These are phyloP conservation scores for Fusarium palustre DNA, from an alignment of 2,329 filamentous ascomycete genomes.

Conservation along the genomic window DNA sequence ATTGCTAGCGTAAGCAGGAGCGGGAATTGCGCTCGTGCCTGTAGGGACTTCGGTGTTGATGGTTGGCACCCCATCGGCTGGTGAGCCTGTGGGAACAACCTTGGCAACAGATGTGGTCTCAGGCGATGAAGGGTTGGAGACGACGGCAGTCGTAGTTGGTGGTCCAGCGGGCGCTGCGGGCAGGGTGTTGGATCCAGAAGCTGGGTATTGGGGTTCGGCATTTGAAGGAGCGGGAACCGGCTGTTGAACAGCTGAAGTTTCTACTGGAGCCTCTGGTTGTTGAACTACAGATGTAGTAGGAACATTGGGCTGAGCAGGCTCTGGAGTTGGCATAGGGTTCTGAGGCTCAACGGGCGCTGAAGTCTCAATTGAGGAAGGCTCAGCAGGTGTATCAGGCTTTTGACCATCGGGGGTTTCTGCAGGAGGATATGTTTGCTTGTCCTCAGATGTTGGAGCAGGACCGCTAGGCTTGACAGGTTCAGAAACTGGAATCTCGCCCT, in stretches of 20 bases:
- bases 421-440: slow-evolving; percentile 20
- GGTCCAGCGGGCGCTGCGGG: slow-evolving; percentile 6
- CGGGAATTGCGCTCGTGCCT: slow-evolving; percentile 56
- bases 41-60: slow-evolving; percentile 51
- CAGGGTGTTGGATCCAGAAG: slow-evolving; percentile 16
- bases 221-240: slow-evolving; percentile 19
- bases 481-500: slow-evolving; percentile 9
- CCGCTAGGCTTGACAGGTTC: slow-evolving; percentile 22
- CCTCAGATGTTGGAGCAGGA: slow-evolving; percentile 19
- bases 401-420: slow-evolving; percentile 16
- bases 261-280: slow-evolving; percentile 5
- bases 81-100: slow-evolving; percentile 40
- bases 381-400: slow-evolving; percentile 9
- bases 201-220: slow-evolving; percentile 5
- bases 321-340: slow-evolving; percentile 9
- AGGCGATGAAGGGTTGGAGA: slow-evolving; percentile 28
- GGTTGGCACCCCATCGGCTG: slow-evolving; percentile 58
- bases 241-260: slow-evolving; percentile 20
- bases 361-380: slow-evolving; percentile 9
- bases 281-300: slow-evolving; percentile 4
- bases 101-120: slow-evolving; percentile 17
- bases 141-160: slow-evolving; percentile 15
- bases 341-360: slow-evolving; percentile 9
- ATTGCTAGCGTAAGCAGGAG: slow-evolving; percentile 58
- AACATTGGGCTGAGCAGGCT: slow-evolving; percentile 15